Conservation (phyloP, 306 rosid species). For the Medicago ruthenica region DNA sequence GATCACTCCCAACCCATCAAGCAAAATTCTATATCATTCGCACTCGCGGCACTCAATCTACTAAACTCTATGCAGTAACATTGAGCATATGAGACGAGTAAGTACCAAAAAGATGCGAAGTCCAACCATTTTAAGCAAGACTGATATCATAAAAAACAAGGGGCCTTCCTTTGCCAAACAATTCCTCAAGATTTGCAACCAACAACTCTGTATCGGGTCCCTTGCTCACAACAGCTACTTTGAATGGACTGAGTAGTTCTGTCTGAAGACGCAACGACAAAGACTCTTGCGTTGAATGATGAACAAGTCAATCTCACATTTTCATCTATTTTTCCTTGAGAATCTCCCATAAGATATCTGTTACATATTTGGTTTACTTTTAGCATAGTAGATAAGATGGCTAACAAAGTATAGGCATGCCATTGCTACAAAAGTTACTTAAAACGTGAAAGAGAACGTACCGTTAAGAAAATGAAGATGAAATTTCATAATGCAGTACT, state of each 20-base stretch:
- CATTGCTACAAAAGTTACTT: not conserved
- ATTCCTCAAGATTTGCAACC: slow-evolving; percentile 89
- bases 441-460: not conserved
- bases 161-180: slow-evolving; percentile 90
- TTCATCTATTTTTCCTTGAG: slow-evolving; percentile 57
- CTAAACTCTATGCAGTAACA: slow-evolving; percentile 21
- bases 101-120: slow-evolving; percentile 84
- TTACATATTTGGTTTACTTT: slow-evolving; percentile 27
- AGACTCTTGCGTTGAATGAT: slow-evolving; percentile 77
- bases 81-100: slow-evolving; percentile 27
- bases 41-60: slow-evolving; percentile 61
- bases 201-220: slow-evolving; percentile 90
- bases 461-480: too few relatives aligned
- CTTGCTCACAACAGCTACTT: slow-evolving; percentile 73
- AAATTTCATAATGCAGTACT: not conserved
- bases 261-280: slow-evolving; percentile 67
- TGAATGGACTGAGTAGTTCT: slow-evolving; percentile 80
- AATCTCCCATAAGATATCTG: slow-evolving; percentile 97
- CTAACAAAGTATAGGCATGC: not conserved
- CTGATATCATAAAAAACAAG: slow-evolving; percentile 92
- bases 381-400: slow-evolving; percentile 26
- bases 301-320: slow-evolving; percentile 89
- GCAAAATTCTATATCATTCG: slow-evolving; percentile 89
- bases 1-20: too few relatives aligned
- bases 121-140: slow-evolving; percentile 75